These are phyloP conservation scores for Picea glauca DNA, from an alignment of 75 land plant genomes.

Conservation along the genomic window DNA sequence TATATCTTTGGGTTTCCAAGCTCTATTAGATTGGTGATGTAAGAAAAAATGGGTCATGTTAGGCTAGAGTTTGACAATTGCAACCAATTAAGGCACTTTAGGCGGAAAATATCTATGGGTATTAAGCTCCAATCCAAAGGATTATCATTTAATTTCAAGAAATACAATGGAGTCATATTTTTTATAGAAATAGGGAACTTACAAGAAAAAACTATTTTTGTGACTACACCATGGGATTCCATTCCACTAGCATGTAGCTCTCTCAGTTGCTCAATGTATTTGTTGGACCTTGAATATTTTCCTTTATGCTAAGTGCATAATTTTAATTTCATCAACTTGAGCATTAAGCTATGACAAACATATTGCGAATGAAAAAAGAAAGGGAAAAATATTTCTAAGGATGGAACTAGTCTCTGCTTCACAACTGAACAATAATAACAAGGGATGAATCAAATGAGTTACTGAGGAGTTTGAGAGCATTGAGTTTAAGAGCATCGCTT, in stretches of 20 bases:
- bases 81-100: background rate
- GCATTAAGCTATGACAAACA: too few relatives aligned
- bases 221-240: too few relatives aligned
- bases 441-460: too few relatives aligned
- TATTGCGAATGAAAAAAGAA: too few relatives aligned
- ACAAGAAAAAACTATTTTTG: background rate
- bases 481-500: too few relatives aligned
- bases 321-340: background rate
- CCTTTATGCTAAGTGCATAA: background rate
- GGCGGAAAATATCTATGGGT: too few relatives aligned
- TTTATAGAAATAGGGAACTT: slow-evolving; percentile 11
- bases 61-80: background rate
- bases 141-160: too few relatives aligned
- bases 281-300: background rate
- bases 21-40: slow-evolving; percentile 35
- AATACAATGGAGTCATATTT: slow-evolving; percentile 6
- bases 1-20: slow-evolving; percentile 48
- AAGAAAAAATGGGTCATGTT: slow-evolving; percentile 42
- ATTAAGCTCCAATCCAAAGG: too few relatives aligned
- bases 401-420: too few relatives aligned
- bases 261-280: slow-evolving; percentile 19
- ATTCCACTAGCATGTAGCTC: background rate
- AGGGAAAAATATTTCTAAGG: too few relatives aligned
- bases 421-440: too few relatives aligned
- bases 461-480: too few relatives aligned